Percentiles rank a stretch among this genome's conserved stretches.
These are phyloP conservation scores for Cornus suecica DNA, from an alignment of 148 eudicot species.

Conservation along the genomic window DNA sequence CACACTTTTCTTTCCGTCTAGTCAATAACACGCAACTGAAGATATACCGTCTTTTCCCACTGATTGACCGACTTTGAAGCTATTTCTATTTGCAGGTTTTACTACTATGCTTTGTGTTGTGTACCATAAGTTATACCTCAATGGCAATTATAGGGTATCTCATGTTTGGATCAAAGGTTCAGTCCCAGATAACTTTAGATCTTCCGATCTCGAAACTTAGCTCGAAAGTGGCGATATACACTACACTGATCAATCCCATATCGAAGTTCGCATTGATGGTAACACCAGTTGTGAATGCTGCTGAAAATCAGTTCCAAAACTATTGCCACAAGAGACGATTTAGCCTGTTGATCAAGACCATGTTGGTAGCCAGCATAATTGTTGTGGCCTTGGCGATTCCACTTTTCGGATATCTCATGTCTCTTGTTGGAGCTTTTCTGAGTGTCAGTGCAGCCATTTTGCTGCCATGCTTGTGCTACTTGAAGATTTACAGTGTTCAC, in stretches of 20 bases:
- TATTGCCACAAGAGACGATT: not conserved
- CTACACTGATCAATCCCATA: constrained; percentile 42
- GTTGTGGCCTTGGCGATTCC: constrained; percentile 41
- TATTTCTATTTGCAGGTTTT: constrained; percentile 30
- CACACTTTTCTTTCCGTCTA: too few species aligned
- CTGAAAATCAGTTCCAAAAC: constrained; percentile 23
- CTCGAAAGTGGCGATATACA: constrained; percentile 45
- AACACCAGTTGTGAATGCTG: constrained; percentile 25
- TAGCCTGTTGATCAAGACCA: constrained; percentile 27
- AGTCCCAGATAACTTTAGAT: constrained; percentile 48
- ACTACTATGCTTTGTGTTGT: constrained; percentile 27
- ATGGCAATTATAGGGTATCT: constrained; percentile 49
- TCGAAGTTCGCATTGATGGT: constrained; percentile 49
- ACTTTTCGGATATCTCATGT: constrained; percentile 32
- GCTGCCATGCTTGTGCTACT: constrained; percentile 39
- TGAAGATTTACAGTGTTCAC: constrained; percentile 27
- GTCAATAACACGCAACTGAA: too few species aligned
- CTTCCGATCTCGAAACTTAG: constrained; percentile 33
- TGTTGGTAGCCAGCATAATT: constrained; percentile 31
- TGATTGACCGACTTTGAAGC: not conserved
- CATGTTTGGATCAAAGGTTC: constrained; percentile 40
- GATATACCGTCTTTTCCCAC: too few species aligned
- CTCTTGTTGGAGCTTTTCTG: constrained; percentile 36
- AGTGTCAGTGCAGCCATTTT: constrained; percentile 31
- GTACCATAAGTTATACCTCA: constrained; percentile 30